Conservation (phyloP, 805 yeast genomes). For the Alloascoidea hylecoeti region DNA sequence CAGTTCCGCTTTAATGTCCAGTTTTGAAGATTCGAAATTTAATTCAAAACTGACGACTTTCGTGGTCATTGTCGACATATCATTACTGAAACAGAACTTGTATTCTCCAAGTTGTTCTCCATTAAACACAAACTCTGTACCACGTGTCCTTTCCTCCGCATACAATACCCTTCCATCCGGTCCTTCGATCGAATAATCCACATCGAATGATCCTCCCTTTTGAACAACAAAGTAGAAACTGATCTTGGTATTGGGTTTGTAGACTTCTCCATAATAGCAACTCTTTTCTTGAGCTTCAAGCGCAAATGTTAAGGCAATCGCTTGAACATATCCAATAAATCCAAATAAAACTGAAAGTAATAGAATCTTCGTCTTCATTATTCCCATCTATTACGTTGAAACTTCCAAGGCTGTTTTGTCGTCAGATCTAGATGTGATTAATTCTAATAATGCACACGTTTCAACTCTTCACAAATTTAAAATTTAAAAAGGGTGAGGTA, state of each 20-base stretch:
- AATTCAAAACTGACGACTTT: slow-evolving; percentile 80
- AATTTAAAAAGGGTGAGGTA: no score
- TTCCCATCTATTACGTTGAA: no score
- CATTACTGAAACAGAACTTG: slow-evolving; percentile 75
- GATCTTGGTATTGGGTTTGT: slow-evolving; percentile 40
- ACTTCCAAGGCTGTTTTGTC: no score
- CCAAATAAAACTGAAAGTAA: no score
- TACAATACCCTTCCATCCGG: slow-evolving; percentile 43
- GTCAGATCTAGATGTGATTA: no score
- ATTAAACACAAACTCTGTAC: slow-evolving; percentile 64
- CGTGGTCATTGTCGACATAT: slow-evolving; percentile 69
- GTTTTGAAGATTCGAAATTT: slow-evolving; percentile 15
- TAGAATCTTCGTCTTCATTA: no score
- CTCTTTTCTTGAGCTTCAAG: slow-evolving; percentile 63
- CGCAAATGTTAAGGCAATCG: slow-evolving; percentile 56
- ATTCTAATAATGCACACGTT: no score
- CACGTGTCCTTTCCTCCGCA: slow-evolving; percentile 47
- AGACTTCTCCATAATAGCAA: slow-evolving; percentile 62
- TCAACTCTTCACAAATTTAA: no score
- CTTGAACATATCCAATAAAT: slow-evolving; percentile 21
- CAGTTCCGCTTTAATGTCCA: slow-evolving; percentile 40
- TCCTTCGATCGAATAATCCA: slow-evolving; percentile 44
- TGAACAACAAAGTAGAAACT: slow-evolving; percentile 78
- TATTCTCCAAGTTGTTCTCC: slow-evolving; percentile 67
- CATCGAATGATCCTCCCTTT: slow-evolving; percentile 68